Evolutionary conservation across 768 basidiomycete genomes (phyloP).

Genomic region (Gymnopilus junonius): DNA sequence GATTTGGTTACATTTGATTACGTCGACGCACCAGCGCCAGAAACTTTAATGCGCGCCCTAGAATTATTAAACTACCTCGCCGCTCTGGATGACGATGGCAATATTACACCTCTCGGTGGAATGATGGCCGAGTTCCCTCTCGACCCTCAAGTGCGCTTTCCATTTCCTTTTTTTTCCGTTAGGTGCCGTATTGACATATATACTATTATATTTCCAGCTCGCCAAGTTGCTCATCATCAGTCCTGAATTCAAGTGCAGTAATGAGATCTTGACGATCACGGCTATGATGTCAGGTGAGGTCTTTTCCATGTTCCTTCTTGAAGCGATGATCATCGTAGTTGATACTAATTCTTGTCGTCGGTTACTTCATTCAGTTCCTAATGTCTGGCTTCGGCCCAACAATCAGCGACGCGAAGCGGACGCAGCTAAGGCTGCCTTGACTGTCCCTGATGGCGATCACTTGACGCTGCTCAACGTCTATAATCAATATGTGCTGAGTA

Average conservation of each 20-base stretch:
- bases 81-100: slow-evolving; percentile 93
- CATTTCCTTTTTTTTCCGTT: neutral
- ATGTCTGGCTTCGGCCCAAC: slow-evolving; percentile 91
- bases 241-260: slow-evolving; percentile 94
- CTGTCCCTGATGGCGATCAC: slow-evolving; percentile 96
- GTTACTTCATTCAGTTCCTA: slow-evolving; percentile 63
- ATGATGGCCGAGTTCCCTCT: slow-evolving; percentile 99
- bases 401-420: slow-evolving; percentile 91
- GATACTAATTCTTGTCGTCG: neutral
- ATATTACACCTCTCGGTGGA: slow-evolving; percentile 81
- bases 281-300: slow-evolving; percentile 91
- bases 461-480: slow-evolving; percentile 94
- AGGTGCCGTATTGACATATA: slow-evolving; percentile 4
- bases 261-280: slow-evolving; percentile 93
- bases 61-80: slow-evolving; percentile 92
- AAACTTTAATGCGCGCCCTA: slow-evolving; percentile 95
- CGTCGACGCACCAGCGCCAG: slow-evolving; percentile 92
- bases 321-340: neutral
- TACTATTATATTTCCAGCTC: slow-evolving; percentile 52
- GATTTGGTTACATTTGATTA: slow-evolving; percentile 90
- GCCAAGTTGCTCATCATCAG: slow-evolving; percentile 94
- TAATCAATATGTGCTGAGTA: slow-evolving; percentile 88
- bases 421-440: slow-evolving; percentile 84
- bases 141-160: slow-evolving; percentile 84
- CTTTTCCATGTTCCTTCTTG: neutral